These are phyloP conservation scores for Xylaria sp. DNA, from an alignment of 2,329 filamentous ascomycete species.

Conservation along the genomic window DNA sequence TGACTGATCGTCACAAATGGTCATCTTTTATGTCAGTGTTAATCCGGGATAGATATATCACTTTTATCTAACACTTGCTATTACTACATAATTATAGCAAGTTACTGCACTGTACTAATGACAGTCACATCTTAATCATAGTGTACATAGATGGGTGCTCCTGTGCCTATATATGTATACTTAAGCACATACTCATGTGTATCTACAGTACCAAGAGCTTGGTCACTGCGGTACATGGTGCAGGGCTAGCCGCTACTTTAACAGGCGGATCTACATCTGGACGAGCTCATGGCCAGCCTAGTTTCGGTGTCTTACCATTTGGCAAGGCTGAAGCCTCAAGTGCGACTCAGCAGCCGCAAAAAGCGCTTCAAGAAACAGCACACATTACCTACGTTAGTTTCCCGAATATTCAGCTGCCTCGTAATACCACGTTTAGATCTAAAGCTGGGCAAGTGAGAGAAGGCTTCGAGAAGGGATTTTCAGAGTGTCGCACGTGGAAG, in stretches of 20 bases:
- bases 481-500: conserved; percentile 42
- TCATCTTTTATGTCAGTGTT: too few relatives aligned
- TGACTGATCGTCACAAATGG: too few relatives aligned
- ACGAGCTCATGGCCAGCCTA: conserved; percentile 21
- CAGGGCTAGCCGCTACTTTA: conserved; percentile 40
- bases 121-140: too few relatives aligned
- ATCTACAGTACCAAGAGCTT: not conserved
- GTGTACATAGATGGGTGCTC: not conserved
- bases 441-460: conserved; percentile 47
- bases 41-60: too few relatives aligned
- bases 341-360: not conserved
- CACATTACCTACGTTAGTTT: conserved; percentile 12
- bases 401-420: conserved; percentile 1
- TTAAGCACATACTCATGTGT: too few relatives aligned
- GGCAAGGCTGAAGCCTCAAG: conserved; percentile 43
- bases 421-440: conserved; percentile 45
- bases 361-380: conserved; percentile 40
- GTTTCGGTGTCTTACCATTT: conserved; percentile 32
- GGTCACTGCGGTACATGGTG: not conserved
- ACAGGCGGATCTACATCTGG: conserved; percentile 33
- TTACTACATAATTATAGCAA: too few relatives aligned
- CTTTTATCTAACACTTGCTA: too few relatives aligned
- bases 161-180: not conserved
- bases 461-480: conserved; percentile 50
- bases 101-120: too few relatives aligned